A percentile compares a stretch with the other conserved stretches of the same genome.
These are phyloP conservation scores for Rhizomucor pusillus DNA, from an alignment of 371 early-diverging fungal species.

Conservation along the genomic window DNA sequence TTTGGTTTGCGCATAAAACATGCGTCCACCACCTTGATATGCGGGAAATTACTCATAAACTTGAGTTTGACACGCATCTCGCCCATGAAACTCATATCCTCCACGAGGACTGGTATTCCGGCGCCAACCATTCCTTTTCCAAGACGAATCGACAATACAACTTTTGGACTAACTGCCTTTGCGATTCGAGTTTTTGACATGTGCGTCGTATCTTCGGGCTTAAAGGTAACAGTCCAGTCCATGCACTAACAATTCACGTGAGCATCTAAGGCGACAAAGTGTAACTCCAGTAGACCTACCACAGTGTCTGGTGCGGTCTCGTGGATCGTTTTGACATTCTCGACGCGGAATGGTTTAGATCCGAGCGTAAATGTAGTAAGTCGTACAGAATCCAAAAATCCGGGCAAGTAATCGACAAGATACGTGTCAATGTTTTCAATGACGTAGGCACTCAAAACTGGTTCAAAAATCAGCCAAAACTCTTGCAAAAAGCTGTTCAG, in stretches of 20 bases:
- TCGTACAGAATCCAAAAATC: constrained; percentile 88
- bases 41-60: constrained; percentile 85
- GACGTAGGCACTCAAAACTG: constrained; percentile 79
- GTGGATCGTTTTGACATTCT: constrained; percentile 76
- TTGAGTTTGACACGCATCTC: constrained; percentile 78
- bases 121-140: constrained; percentile 91
- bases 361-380: constrained; percentile 97
- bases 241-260: constrained; percentile 58
- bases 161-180: constrained; percentile 83
- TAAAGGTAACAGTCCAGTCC: constrained; percentile 91
- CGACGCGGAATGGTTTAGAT: constrained; percentile 91
- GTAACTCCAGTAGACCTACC: constrained; percentile 32
- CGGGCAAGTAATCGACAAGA: constrained; percentile 79
- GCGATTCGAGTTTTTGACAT: constrained; percentile 64
- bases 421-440: constrained; percentile 74
- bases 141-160: constrained; percentile 86
- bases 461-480: constrained; percentile 97
- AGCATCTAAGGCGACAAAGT: background rate
- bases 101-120: constrained; percentile 90
- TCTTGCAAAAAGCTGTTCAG: constrained; percentile 87
- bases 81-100: constrained; percentile 92
- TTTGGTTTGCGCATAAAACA: constrained; percentile 87
- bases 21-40: constrained; percentile 86
- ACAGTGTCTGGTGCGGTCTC: constrained; percentile 80
- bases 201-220: constrained; percentile 75